These are phyloP conservation scores for Moesziomyces globuligerus DNA, from an alignment of 1,284 basidiomycete genomes.

Conservation along the genomic window DNA sequence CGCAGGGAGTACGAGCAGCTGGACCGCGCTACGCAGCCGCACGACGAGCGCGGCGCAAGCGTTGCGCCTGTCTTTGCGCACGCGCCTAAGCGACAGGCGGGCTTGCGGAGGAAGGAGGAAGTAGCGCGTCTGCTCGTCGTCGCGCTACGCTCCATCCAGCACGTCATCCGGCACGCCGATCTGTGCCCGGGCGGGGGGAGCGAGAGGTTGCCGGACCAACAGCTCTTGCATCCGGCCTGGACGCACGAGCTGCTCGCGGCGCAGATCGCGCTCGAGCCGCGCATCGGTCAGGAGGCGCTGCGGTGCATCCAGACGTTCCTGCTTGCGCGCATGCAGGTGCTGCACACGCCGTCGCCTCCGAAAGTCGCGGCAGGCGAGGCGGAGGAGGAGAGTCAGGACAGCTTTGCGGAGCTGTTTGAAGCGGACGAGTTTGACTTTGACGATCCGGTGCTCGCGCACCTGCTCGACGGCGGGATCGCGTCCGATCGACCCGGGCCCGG, in stretches of 20 bases:
- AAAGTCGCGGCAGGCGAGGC: background rate
- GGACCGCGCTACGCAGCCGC: slow-evolving; percentile 44
- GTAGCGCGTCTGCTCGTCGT: slow-evolving; percentile 50
- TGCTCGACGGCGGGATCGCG: slow-evolving; percentile 69
- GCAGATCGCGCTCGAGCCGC: slow-evolving; percentile 70
- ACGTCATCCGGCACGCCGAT: slow-evolving; percentile 73
- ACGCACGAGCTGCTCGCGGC: slow-evolving; percentile 74
- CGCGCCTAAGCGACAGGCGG: slow-evolving; percentile 34
- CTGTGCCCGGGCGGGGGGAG: slow-evolving; percentile 69
- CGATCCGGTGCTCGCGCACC: slow-evolving; percentile 73
- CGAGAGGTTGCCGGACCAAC: slow-evolving; percentile 75
- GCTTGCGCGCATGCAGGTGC: slow-evolving; percentile 72
- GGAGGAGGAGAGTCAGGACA: slow-evolving; percentile 73
- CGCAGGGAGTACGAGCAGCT: slow-evolving; percentile 72
- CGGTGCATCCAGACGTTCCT: slow-evolving; percentile 76
- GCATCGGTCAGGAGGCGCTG: slow-evolving; percentile 74
- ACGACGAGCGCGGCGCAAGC: slow-evolving; percentile 14
- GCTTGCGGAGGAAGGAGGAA: slow-evolving; percentile 28
- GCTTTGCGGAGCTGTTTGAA: slow-evolving; percentile 75
- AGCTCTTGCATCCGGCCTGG: slow-evolving; percentile 74
- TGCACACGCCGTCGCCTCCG: slow-evolving; percentile 68
- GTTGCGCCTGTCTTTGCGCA: slow-evolving; percentile 40
- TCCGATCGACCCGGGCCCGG: slow-evolving; percentile 11
- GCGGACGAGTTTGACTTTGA: slow-evolving; percentile 72
- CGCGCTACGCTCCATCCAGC: slow-evolving; percentile 73